Conservation (phyloP, 179 eudicot genomes). For the Beta corolliflora region DNA sequence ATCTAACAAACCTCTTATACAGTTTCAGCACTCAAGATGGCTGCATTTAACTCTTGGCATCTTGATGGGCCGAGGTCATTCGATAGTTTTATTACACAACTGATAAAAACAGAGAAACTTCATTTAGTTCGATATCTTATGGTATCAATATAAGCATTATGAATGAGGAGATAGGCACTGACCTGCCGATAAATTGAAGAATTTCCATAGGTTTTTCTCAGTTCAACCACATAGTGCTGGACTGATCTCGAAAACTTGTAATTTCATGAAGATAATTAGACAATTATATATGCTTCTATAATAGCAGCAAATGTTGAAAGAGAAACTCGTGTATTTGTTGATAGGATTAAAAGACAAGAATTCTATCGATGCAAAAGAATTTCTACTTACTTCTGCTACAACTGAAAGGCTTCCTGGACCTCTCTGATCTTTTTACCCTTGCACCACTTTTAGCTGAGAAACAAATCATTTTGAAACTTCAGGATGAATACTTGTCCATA, state of each 20-base stretch:
- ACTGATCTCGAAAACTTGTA: too few relatives aligned
- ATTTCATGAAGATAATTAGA: too few relatives aligned
- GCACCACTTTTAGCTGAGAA: slow-evolving; percentile 68
- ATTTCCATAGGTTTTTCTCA: too few relatives aligned
- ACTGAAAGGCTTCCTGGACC: too few relatives aligned
- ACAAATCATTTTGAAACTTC: slow-evolving; percentile 4
- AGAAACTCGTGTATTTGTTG: too few relatives aligned
- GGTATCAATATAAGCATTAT: too few relatives aligned
- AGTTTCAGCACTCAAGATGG: slow-evolving; percentile 32
- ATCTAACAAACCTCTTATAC: slow-evolving; percentile 36
- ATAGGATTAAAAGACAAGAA: too few relatives aligned
- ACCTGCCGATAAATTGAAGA: slow-evolving; percentile 94
- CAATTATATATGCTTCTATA: too few relatives aligned
- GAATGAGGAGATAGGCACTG: neutral
- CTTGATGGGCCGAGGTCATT: slow-evolving; percentile 63
- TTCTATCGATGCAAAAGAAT: too few relatives aligned
- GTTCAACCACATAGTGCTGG: too few relatives aligned
- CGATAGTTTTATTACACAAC: slow-evolving; percentile 76
- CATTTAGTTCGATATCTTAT: neutral
- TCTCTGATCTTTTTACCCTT: slow-evolving; percentile 59
- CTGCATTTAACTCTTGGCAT: slow-evolving; percentile 47
- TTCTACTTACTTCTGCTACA: too few relatives aligned
- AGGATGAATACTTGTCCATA: neutral
- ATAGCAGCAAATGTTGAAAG: too few relatives aligned
- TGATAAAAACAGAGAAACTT: slow-evolving; percentile 34